phyloP scores from a whole-genome alignment of 305 asterid genomes.

The Caryopteris hybrid region DNA sequence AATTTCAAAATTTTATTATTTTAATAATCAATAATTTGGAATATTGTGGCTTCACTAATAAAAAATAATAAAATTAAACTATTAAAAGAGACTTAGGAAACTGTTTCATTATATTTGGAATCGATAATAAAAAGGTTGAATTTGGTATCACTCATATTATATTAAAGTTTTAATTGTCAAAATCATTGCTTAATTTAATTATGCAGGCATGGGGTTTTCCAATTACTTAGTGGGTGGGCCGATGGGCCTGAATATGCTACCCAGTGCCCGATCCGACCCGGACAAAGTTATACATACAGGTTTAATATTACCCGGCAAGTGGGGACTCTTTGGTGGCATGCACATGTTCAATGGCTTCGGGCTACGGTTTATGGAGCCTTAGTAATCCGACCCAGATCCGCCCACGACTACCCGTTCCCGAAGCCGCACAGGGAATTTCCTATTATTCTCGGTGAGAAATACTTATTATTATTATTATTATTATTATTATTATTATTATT shows the following conservation, averaged over 20 bases:
- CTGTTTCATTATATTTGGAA: no score
- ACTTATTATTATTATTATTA: background rate
- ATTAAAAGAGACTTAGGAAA: no score
- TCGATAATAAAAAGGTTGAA: no score
- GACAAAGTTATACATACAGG: constrained; percentile 39
- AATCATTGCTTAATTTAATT: background rate
- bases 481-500: background rate
- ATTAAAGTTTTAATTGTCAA: background rate
- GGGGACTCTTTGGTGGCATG: constrained; percentile 73
- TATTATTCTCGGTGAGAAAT: constrained; percentile 40
- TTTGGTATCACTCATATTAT: no score
- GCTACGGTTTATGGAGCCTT: constrained; percentile 55
- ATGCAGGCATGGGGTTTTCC: constrained; percentile 65
- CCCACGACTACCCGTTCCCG: constrained; percentile 44
- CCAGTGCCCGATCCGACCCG: constrained; percentile 60
- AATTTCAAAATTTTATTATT: background rate
- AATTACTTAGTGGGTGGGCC: constrained; percentile 50
- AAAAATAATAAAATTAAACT: background rate
- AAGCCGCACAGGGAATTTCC: constrained; percentile 52
- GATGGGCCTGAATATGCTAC: constrained; percentile 53
- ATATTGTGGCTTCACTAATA: background rate
- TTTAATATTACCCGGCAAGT: constrained; percentile 42
- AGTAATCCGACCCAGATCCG: constrained; percentile 52
- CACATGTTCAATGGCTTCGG: constrained; percentile 54
- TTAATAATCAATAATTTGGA: background rate